Conservation (phyloP, 2,329 filamentous ascomycete genomes). For the Beauveria brongniartii region DNA sequence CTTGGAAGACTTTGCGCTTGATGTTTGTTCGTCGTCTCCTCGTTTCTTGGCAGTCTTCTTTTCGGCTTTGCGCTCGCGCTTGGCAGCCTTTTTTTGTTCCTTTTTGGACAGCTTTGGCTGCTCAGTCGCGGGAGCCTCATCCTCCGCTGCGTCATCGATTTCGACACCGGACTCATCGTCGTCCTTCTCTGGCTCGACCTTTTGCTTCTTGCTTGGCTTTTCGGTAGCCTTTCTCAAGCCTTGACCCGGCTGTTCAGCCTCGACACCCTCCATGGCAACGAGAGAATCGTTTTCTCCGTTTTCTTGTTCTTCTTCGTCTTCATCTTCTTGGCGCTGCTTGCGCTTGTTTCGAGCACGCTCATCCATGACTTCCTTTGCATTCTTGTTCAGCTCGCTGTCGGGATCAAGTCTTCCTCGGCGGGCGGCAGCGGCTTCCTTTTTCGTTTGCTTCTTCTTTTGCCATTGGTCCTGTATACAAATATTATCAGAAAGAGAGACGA, state of each 20-base stretch:
- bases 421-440: slow-evolving; percentile 73
- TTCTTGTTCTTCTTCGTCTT: slow-evolving; percentile 31
- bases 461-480: slow-evolving; percentile 68
- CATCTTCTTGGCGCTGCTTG: slow-evolving; percentile 54
- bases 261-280: slow-evolving; percentile 44
- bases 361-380: slow-evolving; percentile 87
- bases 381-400: slow-evolving; percentile 69
- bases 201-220: slow-evolving; percentile 50
- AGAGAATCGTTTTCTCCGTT: slow-evolving; percentile 32
- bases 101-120: slow-evolving; percentile 40
- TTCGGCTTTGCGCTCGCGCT: slow-evolving; percentile 11
- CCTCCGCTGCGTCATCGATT: slow-evolving; percentile 31
- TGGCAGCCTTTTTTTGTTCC: slow-evolving; percentile 41
- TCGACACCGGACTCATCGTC: slow-evolving; percentile 14
- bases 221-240: slow-evolving; percentile 45
- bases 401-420: slow-evolving; percentile 87
- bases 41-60: slow-evolving; percentile 39
- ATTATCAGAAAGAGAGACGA: background rate
- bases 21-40: slow-evolving; percentile 17
- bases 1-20: slow-evolving; percentile 15
- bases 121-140: slow-evolving; percentile 25
- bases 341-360: slow-evolving; percentile 70
- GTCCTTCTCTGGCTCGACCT: slow-evolving; percentile 23
- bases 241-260: slow-evolving; percentile 54
- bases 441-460: slow-evolving; percentile 89